Percentiles rank a stretch among this genome's conserved stretches.
phyloP scores from a whole-genome alignment of 306 rosid species.

The Cucumis melo region DNA sequence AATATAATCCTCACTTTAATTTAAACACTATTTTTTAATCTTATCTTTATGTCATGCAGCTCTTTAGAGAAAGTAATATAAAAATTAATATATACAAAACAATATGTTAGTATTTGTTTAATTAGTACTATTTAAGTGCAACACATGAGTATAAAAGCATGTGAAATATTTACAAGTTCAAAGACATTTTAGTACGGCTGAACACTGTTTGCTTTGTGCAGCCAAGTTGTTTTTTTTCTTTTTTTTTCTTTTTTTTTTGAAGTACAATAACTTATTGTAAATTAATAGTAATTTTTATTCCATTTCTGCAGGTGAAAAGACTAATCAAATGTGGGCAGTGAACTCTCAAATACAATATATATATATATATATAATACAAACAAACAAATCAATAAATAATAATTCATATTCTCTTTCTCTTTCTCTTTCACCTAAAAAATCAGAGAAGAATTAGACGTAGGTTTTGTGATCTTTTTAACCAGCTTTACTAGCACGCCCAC shows the following conservation, averaged over 20 bases:
- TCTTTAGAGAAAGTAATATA: constrained; percentile 1
- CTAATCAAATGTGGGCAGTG: constrained; percentile 8
- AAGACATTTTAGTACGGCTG: neutral
- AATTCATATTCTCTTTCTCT: neutral
- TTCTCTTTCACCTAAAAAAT: neutral
- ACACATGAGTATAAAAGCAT: constrained; percentile 9
- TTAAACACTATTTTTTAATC: neutral
- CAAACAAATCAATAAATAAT: neutral
- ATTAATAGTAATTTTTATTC: constrained; percentile 1
- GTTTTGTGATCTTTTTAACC: neutral
- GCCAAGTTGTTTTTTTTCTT: neutral
- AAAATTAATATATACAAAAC: neutral
- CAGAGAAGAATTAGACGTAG: neutral
- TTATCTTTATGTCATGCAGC: neutral
- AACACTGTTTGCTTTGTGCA: constrained; percentile 7
- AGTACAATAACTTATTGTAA: neutral
- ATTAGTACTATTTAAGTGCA: neutral
- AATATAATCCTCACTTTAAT: constrained; percentile 6
- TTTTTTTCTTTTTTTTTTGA: neutral
- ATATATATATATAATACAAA: neutral
- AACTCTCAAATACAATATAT: neutral
- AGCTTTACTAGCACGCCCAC: constrained; percentile 6
- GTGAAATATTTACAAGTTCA: constrained; percentile 2
- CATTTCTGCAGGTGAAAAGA: constrained; percentile 10
- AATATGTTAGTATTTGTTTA: neutral